Percentiles rank a stretch among this genome's conserved stretches.
These are phyloP conservation scores for Achaetomium macrosporum DNA, from an alignment of 2,329 filamentous ascomycete genomes.

Conservation along the genomic window DNA sequence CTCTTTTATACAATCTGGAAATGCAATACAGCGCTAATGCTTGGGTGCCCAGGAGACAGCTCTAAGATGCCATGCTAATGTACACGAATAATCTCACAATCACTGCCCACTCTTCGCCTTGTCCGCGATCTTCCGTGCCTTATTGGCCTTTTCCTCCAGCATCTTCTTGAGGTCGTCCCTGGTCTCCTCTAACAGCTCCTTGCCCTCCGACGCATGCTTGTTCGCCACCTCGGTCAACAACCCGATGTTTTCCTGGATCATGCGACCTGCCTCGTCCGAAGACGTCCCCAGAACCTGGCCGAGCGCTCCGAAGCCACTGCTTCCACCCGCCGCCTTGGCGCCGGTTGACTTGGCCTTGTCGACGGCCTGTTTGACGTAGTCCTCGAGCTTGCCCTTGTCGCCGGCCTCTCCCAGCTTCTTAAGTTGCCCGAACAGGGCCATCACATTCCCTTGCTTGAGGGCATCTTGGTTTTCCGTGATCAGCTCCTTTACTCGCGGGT, in stretches of 20 bases:
- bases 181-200: conserved; percentile 63
- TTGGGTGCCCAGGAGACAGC: too few species aligned
- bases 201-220: conserved; percentile 63
- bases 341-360: conserved; percentile 49
- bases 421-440: conserved; percentile 57
- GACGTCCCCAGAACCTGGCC: conserved; percentile 58
- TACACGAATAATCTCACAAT: not conserved
- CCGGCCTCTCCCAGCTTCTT: conserved; percentile 57
- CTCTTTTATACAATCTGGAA: too few species aligned
- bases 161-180: conserved; percentile 61
- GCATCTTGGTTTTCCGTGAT: conserved; percentile 64
- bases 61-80: too few species aligned
- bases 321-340: conserved; percentile 24
- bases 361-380: conserved; percentile 53
- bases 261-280: conserved; percentile 52
- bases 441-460: conserved; percentile 61
- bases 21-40: too few species aligned
- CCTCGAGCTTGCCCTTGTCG: conserved; percentile 52
- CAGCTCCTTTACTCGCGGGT: conserved; percentile 66
- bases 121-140: conserved; percentile 53
- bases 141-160: conserved; percentile 52
- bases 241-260: conserved; percentile 60
- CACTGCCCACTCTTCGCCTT: conserved; percentile 6
- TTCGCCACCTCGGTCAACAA: conserved; percentile 59
- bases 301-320: conserved; percentile 41